Base-by-base conservation (phyloP, 176 grass and related monocot species). In the Aegilops sharonensis region DNA sequence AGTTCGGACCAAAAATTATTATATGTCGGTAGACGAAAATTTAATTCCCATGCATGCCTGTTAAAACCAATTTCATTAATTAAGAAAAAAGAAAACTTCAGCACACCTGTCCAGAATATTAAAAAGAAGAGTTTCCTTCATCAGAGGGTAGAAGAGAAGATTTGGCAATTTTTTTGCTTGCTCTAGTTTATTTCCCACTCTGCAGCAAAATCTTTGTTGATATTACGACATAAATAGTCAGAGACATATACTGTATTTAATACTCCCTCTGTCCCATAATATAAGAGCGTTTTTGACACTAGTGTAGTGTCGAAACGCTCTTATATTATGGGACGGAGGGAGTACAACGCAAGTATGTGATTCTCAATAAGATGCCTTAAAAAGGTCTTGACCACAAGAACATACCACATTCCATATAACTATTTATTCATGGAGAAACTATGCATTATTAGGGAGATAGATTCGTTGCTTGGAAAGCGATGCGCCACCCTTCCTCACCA, bases 391-490 rank as follows among this genome's bases (percentile, higher is more conserved):
- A 23, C 39, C 79, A 81, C 42, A 81, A 8, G 42, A 68, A 72
- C 47, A 57, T 9, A 47, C 42, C 17, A 50, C 45, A 57, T 82
- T 70, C 11, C 27, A 3, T 31, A 13, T 47, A 8, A 31, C 11
- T 37, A 24, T 69, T 82, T 63, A 43, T 60, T 69, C 62, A 21
- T 37, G 42, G 10, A 74, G 72, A 15, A 20, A 48, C 63, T n/a
- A 45, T 18, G 18, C 50, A 54, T 42, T 42, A 11, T 42, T 12
- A 43, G 0, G 70, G 52, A 75, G 82, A 75, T 64, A 75, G 82
- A 75, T 65, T 64, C 59, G 7, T 77, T 66, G 39, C 60, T 85
- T 18, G 13, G 83, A 85, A 85, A 66, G 72, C 18, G 72, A 77
- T 64, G 59, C 25, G 25, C 31, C 37, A 77, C 83, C 80, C 3